A percentile compares a stretch with the other conserved stretches of the same genome.
phyloP scores from a whole-genome alignment of 306 rosid genomes.

The Hylodesmum podocarpum region DNA sequence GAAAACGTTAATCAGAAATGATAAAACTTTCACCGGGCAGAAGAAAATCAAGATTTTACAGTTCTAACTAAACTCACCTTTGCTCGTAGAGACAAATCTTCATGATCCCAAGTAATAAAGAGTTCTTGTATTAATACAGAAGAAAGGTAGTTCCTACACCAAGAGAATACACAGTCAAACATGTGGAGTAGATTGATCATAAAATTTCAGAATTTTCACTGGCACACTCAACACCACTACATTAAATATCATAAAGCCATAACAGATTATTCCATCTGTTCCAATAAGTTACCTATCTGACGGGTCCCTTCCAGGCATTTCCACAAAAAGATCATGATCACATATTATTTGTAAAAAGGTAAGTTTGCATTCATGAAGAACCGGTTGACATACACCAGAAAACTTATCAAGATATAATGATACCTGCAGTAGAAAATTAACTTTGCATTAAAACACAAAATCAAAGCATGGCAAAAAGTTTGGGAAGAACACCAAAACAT shows the following conservation, averaged over 20 bases:
- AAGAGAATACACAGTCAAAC: constrained; percentile 22
- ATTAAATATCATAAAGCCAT: background rate
- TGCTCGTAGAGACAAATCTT: constrained; percentile 83
- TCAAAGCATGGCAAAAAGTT: background rate
- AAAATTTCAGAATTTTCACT: constrained; percentile 6
- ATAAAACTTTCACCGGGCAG: constrained; percentile 3
- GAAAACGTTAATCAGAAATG: background rate
- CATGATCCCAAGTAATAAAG: constrained; percentile 98
- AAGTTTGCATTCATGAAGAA: constrained; percentile 97
- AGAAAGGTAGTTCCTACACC: constrained; percentile 87
- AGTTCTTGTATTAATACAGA: constrained; percentile 97
- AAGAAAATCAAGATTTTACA: constrained; percentile 11
- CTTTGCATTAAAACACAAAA: background rate
- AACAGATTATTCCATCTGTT: constrained; percentile 15
- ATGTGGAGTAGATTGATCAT: background rate
- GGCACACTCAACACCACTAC: background rate
- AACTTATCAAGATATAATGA: constrained; percentile 95
- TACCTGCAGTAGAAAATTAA: constrained; percentile 60
- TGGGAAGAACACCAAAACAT: background rate
- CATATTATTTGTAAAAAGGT: constrained; percentile 87
- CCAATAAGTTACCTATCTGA: constrained; percentile 75
- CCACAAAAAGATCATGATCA: constrained; percentile 97
- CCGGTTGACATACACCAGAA: constrained; percentile 91
- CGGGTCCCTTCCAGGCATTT: constrained; percentile 99
- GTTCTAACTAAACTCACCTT: constrained; percentile 54